These are phyloP conservation scores for Nitzschia sp. DNA, from an alignment of 108 stramenopile species.

Conservation along the genomic window DNA sequence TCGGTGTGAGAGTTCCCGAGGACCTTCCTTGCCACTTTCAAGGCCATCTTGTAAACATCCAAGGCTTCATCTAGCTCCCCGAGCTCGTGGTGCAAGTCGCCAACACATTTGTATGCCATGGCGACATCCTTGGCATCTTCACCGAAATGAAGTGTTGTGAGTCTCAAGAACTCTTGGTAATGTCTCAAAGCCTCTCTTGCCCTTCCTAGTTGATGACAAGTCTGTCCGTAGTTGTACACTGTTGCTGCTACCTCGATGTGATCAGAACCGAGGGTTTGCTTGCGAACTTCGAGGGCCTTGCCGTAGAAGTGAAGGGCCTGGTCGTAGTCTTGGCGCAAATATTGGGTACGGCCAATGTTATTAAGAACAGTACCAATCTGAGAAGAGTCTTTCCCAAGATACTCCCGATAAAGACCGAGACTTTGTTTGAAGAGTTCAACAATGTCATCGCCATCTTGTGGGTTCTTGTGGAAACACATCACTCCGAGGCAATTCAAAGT, in stretches of 20 bases:
- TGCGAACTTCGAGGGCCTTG: constrained; percentile 44
- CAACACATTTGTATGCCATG: constrained; percentile 55
- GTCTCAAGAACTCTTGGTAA: constrained; percentile 46
- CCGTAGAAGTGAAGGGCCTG: constrained; percentile 42
- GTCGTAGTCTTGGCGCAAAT: constrained; percentile 39
- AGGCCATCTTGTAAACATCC: constrained; percentile 33
- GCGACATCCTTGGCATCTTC: constrained; percentile 48
- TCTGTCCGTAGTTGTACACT: constrained; percentile 60
- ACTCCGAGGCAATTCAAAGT: constrained; percentile 47
- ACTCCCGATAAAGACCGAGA: constrained; percentile 31
- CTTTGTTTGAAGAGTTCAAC: constrained; percentile 30
- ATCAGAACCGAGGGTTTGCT: constrained; percentile 35
- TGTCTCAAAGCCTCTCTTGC: constrained; percentile 44
- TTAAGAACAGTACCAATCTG: constrained; percentile 61
- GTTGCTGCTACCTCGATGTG: constrained; percentile 63
- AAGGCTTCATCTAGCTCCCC: constrained; percentile 41
- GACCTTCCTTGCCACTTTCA: constrained; percentile 29
- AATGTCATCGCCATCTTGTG: constrained; percentile 28
- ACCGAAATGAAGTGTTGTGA: constrained; percentile 34
- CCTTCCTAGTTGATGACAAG: constrained; percentile 48
- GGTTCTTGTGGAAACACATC: constrained; percentile 35
- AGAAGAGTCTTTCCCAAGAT: constrained; percentile 11
- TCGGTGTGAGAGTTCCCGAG: constrained; percentile 55
- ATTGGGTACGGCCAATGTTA: constrained; percentile 62
- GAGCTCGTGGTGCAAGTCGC: constrained; percentile 49